Evolutionary conservation across 2,329 filamentous ascomycete genomes (phyloP).

Genomic region (Penicillium vulpinum): DNA sequence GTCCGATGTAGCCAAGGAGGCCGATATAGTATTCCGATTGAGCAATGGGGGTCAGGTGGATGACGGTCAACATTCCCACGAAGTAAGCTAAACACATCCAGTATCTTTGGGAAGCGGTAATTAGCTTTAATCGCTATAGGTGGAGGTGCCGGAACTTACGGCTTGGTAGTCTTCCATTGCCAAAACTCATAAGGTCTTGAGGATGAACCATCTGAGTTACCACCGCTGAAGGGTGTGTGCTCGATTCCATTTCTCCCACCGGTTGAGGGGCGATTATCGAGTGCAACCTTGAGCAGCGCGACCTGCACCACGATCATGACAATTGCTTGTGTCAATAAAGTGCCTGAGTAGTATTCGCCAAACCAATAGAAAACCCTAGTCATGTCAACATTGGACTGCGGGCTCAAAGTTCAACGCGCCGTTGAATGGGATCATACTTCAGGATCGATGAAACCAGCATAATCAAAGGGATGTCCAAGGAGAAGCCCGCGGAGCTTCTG

Average conservation of each 20-base stretch:
- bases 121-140: conserved; percentile 7
- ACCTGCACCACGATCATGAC: conserved; percentile 62
- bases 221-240: conserved; percentile 43
- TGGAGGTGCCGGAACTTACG: conserved; percentile 40
- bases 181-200: conserved; percentile 62
- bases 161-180: conserved; percentile 60
- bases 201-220: conserved; percentile 27
- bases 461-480: conserved; percentile 65
- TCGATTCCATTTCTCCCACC: conserved; percentile 42
- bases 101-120: conserved; percentile 43
- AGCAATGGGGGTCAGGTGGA: conserved; percentile 55
- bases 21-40: conserved; percentile 45
- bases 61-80: conserved; percentile 47
- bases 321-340: conserved; percentile 60
- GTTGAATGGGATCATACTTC: conserved; percentile 48
- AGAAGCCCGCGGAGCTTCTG: conserved; percentile 63
- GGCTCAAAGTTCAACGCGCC: conserved; percentile 1
- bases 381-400: conserved; percentile 7
- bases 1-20: conserved; percentile 47
- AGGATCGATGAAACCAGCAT: conserved; percentile 66
- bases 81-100: conserved; percentile 61
- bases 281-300: conserved; percentile 60
- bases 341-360: conserved; percentile 59
- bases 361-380: conserved; percentile 65
- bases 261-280: conserved; percentile 55